Base-by-base conservation (phyloP, 345 rosid genomes). In the Hypericum androsaemum region DNA sequence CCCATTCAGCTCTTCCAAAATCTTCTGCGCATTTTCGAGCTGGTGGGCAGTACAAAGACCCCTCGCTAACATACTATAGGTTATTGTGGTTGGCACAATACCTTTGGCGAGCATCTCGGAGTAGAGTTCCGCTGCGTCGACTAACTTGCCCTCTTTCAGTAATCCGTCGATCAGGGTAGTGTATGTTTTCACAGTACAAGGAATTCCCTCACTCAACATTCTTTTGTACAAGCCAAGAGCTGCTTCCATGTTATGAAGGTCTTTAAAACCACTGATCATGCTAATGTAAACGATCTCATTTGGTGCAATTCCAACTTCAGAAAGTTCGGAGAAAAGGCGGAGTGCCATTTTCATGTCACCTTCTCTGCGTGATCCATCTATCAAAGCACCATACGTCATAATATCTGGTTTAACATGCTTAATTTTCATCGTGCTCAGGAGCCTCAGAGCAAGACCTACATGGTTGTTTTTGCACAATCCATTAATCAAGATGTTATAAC, bases 141-240 rank as follows among this genome's bases (percentile, higher is more conserved):
- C 56, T 63, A 87, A 53, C 47, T 77, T 72, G 46, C 86, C 79
- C 56, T 75, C 80, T 67, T 73, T 81, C 36, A 84, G 68, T 51
- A 87, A 59, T 38, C 89, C 92, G 55, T 78, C 89, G 39, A 90
- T 70, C 51, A 90, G 63, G 7, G 95, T 76, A 22, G 92, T 84
- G 64, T 87, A 90, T 10, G 76, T 79, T 46, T 10, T 13, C 61
- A 80, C 61, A 61, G 84, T 77, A 54, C 80, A 70, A 39, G 70
- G 71, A 50, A 80, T 52, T 16, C 87, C 84, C 43, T 70, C 86
- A 12, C 59, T 63, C 47, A 67, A 63, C 96, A 86, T 86, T 63
- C 79, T 82, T 62, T 65, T 67, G 55, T 67, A 64, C 74, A 81
- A 63, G 54, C 60, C 66, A 46, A 77, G 66, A 10, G 90, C 96